Base-by-base conservation (phyloP, 495 filamentous ascomycete genomes). In the Pseudevernia furfuracea region DNA sequence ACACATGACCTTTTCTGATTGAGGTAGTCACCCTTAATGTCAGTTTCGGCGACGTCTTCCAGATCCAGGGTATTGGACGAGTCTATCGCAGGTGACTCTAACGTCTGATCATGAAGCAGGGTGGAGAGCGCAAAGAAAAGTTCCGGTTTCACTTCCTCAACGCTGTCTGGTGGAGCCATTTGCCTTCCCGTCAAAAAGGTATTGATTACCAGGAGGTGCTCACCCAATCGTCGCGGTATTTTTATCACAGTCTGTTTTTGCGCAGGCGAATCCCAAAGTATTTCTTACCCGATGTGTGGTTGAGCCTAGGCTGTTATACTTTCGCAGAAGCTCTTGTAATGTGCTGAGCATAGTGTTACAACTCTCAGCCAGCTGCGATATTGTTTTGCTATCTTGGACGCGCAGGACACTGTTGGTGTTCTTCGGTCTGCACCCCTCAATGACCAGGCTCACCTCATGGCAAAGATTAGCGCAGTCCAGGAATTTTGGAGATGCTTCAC, bases 391-490 rank as follows among this genome's bases (percentile, higher is more conserved):
- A 58, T 58, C 56, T 58, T 58, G 56, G 30, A 23, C 36, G 2
- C 56, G 32, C 21, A 58, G 23, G 15, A 58, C 36, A 23, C 56
- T 58, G 56, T 58, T 38, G 12, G 56, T 34, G 14, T 58, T 58
- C 34, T 39, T 38, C 23, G 56, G 56, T 14, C 56, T 36, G n/a
- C 30, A 58, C 5, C 56, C 56, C 36, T 37, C 32, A 23, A 58
- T 58, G 56, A 58, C 36, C 56, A 58, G 36, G 36, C 30, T 58
- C 11, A 58, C 56, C 32, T 58, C 32, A 4, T 41, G 32, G 34
- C 56, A 58, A 5, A 58, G 56, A 36, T 37, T 38, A 14, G 34
- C 56, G 34, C 56, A 58, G 19, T 58, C 56, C n/a, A 39, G 56
- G 36, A 58, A 58, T 14, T 58, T 32, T 19, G 12, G 32, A 36